A percentile compares a stretch with the other conserved stretches of the same genome.
phyloP scores from a whole-genome alignment of 1,139 yeast genomes.

The Geotrichum fermentans region DNA sequence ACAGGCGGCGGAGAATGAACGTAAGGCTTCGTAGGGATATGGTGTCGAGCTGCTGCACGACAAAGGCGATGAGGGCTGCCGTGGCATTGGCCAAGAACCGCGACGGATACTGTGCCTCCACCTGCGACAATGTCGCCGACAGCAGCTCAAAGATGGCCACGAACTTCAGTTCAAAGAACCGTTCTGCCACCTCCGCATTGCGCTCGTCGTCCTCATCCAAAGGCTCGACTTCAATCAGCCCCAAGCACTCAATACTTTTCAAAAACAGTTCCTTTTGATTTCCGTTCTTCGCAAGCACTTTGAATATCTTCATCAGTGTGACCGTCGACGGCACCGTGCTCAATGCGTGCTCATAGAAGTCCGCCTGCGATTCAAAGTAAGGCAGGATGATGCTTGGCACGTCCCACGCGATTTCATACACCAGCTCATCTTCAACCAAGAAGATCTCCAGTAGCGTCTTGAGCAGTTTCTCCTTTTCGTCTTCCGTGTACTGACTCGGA shows the following conservation, averaged over 20 bases:
- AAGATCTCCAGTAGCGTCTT: constrained; percentile 40
- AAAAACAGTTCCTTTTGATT: constrained; percentile 75
- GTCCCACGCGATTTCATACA: constrained; percentile 83
- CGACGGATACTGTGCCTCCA: constrained; percentile 68
- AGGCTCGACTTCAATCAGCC: constrained; percentile 36
- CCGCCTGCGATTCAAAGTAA: constrained; percentile 29
- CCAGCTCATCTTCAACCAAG: constrained; percentile 43
- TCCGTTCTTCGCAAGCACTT: constrained; percentile 57
- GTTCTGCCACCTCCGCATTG: constrained; percentile 29
- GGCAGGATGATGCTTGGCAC: constrained; percentile 58
- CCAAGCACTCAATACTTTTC: constrained; percentile 59
- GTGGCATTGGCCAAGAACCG: constrained; percentile 66
- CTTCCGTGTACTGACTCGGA: constrained; percentile 44
- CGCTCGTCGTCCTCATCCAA: constrained; percentile 18
- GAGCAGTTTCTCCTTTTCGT: constrained; percentile 47
- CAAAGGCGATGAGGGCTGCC: constrained; percentile 49
- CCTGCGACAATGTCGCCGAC: constrained; percentile 48
- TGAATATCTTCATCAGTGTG: constrained; percentile 48
- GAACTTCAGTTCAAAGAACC: constrained; percentile 51
- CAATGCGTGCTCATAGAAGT: constrained; percentile 29
- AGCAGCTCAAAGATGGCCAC: constrained; percentile 62
- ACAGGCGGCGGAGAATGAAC: constrained; percentile 57
- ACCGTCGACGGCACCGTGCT: constrained; percentile 27
- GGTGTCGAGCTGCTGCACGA: constrained; percentile 41
- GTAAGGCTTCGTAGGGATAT: constrained; percentile 37